Percentiles rank a stretch among this genome's conserved stretches.
Evolutionary conservation across 2,329 filamentous ascomycete species (phyloP).

Genomic region (Herpotrichia juniperi): DNA sequence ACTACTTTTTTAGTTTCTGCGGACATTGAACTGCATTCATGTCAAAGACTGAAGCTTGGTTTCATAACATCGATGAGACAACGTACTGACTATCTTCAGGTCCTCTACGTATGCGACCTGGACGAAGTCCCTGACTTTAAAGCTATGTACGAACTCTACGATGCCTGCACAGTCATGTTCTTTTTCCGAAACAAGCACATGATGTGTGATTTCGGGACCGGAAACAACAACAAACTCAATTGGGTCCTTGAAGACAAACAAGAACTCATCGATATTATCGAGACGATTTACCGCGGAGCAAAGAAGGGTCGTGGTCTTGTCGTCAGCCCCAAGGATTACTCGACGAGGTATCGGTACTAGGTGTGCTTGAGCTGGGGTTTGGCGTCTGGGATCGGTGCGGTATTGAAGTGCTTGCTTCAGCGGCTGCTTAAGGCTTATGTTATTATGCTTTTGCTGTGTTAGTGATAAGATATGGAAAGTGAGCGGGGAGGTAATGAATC

Average conservation of each 20-base stretch:
- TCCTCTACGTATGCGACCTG: constrained; percentile 58
- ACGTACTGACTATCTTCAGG: background rate
- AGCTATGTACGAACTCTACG: constrained; percentile 90
- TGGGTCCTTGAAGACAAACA: constrained; percentile 98
- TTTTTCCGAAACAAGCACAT: constrained; percentile 99
- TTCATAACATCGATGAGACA: background rate
- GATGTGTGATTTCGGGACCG: constrained; percentile 95
- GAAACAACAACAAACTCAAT: constrained; percentile 98
- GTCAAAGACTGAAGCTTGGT: too few relatives aligned
- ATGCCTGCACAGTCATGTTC: constrained; percentile 95
- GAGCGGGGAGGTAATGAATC: background rate
- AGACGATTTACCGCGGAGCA: constrained; percentile 97
- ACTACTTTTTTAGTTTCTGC: background rate
- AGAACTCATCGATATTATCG: constrained; percentile 97
- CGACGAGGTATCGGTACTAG: constrained; percentile 71
- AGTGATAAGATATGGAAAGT: background rate
- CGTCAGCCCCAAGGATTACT: constrained; percentile 88
- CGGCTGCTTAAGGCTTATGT: background rate
- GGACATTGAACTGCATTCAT: too few relatives aligned
- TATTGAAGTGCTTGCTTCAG: background rate
- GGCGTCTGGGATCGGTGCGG: background rate
- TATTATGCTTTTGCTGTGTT: too few relatives aligned
- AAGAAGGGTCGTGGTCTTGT: constrained; percentile 98
- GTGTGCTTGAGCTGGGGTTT: constrained; percentile 13
- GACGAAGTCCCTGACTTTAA: constrained; percentile 73